Conservation (phyloP, 257 asterid species). For the Capsicum chinense region DNA sequence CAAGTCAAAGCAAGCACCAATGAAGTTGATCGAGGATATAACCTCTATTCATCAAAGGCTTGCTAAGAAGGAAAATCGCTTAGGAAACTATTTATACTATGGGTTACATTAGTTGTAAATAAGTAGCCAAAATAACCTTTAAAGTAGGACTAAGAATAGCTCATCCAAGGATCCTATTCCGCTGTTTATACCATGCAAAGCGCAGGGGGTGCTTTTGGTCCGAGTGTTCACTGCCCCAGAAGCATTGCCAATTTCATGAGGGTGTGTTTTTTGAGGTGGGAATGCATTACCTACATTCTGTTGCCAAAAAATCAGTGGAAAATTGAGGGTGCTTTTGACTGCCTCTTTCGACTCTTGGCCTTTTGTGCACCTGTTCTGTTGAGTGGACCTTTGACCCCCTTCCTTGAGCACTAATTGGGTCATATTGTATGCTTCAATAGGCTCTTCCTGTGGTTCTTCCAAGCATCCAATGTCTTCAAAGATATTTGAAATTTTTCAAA, state of each 20-base stretch:
- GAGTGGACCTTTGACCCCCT: not conserved
- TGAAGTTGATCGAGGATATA: not conserved
- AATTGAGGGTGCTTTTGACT: not conserved
- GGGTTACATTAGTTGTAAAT: not conserved
- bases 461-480: not conserved
- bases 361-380: not conserved
- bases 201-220: not conserved
- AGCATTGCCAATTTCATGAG: not conserved
- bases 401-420: slow-evolving; percentile 13
- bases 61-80: not conserved
- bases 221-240: not conserved
- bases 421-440: not conserved
- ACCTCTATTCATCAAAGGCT: not conserved
- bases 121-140: not conserved
- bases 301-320: not conserved
- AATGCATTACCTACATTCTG: not conserved
- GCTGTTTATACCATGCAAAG: slow-evolving; percentile 1
- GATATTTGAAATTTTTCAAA: not conserved
- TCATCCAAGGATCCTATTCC: not conserved
- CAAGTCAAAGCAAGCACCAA: not conserved
- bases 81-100: not conserved
- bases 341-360: not conserved
- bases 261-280: not conserved
- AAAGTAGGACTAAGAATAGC: not conserved
- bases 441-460: not conserved